phyloP scores from a whole-genome alignment of 352 stramenopile species.

The Globisporangium nagaii region DNA sequence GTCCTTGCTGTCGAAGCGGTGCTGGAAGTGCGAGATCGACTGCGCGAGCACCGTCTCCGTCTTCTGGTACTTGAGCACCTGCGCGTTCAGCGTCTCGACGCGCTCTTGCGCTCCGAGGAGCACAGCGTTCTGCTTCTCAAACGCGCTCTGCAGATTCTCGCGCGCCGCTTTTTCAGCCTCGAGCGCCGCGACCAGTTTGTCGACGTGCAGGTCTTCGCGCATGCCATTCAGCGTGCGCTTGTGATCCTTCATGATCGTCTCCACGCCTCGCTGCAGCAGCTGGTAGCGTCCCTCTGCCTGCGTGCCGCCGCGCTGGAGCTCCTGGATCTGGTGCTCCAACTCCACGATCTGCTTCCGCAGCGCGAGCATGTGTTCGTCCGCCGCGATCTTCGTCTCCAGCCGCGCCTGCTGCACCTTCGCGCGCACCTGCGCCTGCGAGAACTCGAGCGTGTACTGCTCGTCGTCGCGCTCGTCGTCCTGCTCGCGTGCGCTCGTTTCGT shows the following conservation, averaged over 20 bases:
- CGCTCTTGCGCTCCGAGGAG: conserved; percentile 36
- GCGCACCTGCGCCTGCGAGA: conserved; percentile 45
- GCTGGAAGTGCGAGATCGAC: conserved; percentile 62
- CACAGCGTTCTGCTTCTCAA: conserved; percentile 36
- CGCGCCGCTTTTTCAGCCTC: conserved; percentile 48
- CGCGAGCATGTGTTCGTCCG: conserved; percentile 36
- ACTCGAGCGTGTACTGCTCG: conserved; percentile 21
- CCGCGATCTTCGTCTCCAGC: conserved; percentile 44
- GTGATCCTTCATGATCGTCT: conserved; percentile 40
- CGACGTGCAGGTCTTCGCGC: conserved; percentile 35
- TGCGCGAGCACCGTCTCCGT: conserved; percentile 71
- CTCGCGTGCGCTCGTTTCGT: background rate
- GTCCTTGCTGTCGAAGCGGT: conserved; percentile 53
- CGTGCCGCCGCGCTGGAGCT: conserved; percentile 12
- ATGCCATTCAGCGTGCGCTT: conserved; percentile 46
- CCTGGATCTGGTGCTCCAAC: conserved; percentile 19
- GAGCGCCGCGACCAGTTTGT: conserved; percentile 45
- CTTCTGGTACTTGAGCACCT: conserved; percentile 67
- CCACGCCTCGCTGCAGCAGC: conserved; percentile 27
- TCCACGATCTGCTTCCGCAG: conserved; percentile 41
- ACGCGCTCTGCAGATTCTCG: conserved; percentile 27
- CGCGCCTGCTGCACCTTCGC: conserved; percentile 49
- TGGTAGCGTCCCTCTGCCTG: conserved; percentile 20
- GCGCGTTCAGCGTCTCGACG: conserved; percentile 29
- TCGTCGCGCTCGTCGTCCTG: background rate